Evolutionary conservation across 176 grass and related monocot genomes (phyloP), one percentile per base, ranked within the genome.

Genomic region (Musa beccarii): DNA sequence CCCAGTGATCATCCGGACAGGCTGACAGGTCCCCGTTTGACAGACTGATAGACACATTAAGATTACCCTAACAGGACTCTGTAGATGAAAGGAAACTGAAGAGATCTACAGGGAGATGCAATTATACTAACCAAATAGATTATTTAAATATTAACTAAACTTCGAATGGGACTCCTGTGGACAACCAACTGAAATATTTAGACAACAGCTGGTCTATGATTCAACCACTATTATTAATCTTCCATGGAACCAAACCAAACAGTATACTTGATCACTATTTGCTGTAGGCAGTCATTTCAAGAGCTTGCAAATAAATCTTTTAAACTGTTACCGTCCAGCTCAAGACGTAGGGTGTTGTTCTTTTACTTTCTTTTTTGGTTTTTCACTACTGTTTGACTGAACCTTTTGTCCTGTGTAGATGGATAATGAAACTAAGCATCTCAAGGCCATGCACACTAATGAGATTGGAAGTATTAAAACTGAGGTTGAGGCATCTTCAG

Each of bases 371-470:
- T 9, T 43, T 29, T 25, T 16, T 19, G 26, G 29, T 49, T 69
- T 19, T 70, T 70, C 15, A 19, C 29, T 51, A 11, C 43, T 70
- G 8, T 29, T 79, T 75, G 22, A 71, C 51, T 88, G 49, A 51
- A 73, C 2, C 23, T 71, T 22, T 57, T 23, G 1, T 21, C 75
- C 74, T 69, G 55, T 17, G 55, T 78, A 98, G 90, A 81, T 65
- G 54, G 90, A 81, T 90, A 83, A 82, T 53, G 88, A 94, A 89
- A 73, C 53, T 16, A 94, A 87, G 72, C 79, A 74, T 86, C 75
- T 82, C 51, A 94, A 94, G 28, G 81, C 80, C 28, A 99, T 86
- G 80, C 79, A 83, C 63, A 86, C 70, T 34, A 79, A 79, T 67
- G 83, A 87, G 64, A 91, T 87, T 76, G 52, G 59, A 11, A 92